Evolutionary conservation across 345 rosid species (phyloP).

Genomic region (Hevea brasiliensis): DNA sequence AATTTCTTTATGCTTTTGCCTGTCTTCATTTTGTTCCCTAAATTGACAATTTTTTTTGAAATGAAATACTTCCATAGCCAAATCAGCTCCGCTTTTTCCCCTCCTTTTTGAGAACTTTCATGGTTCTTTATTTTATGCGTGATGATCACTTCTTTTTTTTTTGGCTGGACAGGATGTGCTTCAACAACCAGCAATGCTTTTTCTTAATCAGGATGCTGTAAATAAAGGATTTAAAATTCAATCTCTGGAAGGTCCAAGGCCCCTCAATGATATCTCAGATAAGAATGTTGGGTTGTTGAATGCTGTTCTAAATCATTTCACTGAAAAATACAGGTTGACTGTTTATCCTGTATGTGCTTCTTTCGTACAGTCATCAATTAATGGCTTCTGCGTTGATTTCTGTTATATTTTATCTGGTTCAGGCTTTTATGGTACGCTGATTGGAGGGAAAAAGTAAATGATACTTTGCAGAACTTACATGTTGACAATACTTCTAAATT

Average conservation of each 20-base stretch:
- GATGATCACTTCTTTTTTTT: slow-evolving; percentile 3
- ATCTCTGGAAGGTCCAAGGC: slow-evolving; percentile 38
- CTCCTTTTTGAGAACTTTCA: too few species aligned
- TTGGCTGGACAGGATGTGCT: slow-evolving; percentile 60
- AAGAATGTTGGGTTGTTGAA: slow-evolving; percentile 34
- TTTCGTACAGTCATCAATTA: slow-evolving; percentile 10
- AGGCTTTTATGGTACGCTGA: slow-evolving; percentile 60
- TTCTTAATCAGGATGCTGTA: slow-evolving; percentile 51
- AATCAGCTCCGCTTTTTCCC: background rate
- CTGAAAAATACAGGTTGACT: slow-evolving; percentile 48
- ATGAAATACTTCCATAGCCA: background rate
- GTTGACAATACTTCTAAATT: slow-evolving; percentile 35
- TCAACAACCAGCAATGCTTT: slow-evolving; percentile 67
- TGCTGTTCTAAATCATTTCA: slow-evolving; percentile 40
- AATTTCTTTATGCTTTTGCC: background rate
- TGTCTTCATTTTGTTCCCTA: background rate
- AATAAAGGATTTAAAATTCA: slow-evolving; percentile 41
- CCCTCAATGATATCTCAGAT: slow-evolving; percentile 38
- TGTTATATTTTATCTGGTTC: slow-evolving; percentile 21
- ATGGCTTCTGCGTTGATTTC: slow-evolving; percentile 10
- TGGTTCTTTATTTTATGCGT: background rate
- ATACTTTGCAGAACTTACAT: slow-evolving; percentile 34
- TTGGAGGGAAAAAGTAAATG: slow-evolving; percentile 50
- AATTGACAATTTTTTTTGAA: background rate
- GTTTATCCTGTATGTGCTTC: slow-evolving; percentile 19